A percentile compares a stretch with the other conserved stretches of the same genome.
Evolutionary conservation across 1,284 basidiomycete species (phyloP).

Genomic region (Cutaneotrichosporon spelunceum): DNA sequence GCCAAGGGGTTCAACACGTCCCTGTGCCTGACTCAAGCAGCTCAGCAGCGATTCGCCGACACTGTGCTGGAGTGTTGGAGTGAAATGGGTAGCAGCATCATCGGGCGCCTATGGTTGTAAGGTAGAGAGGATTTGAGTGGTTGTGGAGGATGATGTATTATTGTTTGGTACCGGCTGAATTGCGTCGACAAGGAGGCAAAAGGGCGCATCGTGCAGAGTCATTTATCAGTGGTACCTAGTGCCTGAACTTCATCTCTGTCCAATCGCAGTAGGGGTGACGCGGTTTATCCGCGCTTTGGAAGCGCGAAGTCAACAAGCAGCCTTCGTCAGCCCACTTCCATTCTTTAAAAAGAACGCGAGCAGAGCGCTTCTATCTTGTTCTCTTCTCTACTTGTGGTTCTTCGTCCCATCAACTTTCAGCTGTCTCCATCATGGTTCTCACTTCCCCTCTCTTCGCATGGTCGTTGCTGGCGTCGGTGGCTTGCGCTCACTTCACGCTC

Average conservation of each 20-base stretch:
- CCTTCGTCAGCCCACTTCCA: background rate
- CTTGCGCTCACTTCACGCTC: slow-evolving; percentile 66
- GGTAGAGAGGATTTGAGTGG: background rate
- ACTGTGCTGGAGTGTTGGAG: slow-evolving; percentile 16
- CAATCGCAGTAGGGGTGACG: background rate
- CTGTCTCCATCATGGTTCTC: slow-evolving; percentile 12
- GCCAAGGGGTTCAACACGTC: slow-evolving; percentile 37
- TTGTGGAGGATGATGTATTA: background rate
- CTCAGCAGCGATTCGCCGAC: slow-evolving; percentile 35
- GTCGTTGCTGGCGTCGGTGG: slow-evolving; percentile 46
- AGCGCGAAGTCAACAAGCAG: too few relatives aligned
- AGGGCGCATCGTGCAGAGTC: background rate
- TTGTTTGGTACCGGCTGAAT: too few relatives aligned
- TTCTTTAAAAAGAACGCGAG: background rate
- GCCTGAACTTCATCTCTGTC: background rate
- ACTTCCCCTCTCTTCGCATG: slow-evolving; percentile 33
- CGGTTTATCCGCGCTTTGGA: too few relatives aligned
- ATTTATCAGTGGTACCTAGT: background rate
- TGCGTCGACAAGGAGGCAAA: background rate
- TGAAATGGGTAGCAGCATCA: slow-evolving; percentile 8
- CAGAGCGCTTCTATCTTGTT: background rate
- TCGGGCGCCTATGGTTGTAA: slow-evolving; percentile 11
- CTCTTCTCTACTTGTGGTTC: background rate
- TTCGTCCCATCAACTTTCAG: background rate
- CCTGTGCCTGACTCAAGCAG: slow-evolving; percentile 37